These are phyloP conservation scores for Penicillium sumatraense DNA, from an alignment of 2,329 filamentous ascomycete genomes.

Conservation along the genomic window DNA sequence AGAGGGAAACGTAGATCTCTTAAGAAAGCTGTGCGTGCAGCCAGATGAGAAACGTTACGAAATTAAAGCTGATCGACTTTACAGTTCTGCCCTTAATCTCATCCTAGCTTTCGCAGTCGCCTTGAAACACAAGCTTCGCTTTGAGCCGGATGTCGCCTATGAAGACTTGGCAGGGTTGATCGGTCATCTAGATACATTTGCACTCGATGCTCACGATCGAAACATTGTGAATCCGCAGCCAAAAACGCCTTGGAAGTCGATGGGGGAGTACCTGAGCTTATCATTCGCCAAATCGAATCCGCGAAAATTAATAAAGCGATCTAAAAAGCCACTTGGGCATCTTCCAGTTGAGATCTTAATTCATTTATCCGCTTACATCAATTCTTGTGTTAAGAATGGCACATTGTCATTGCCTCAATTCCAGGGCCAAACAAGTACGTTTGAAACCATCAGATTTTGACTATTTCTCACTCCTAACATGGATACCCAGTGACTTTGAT, in stretches of 20 bases:
- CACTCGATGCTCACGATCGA: slow-evolving; percentile 60
- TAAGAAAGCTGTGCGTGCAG: slow-evolving; percentile 73
- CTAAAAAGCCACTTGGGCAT: slow-evolving; percentile 75
- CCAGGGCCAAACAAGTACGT: slow-evolving; percentile 44
- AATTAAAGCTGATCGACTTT: slow-evolving; percentile 10
- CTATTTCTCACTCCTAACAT: slow-evolving; percentile 14
- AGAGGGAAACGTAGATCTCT: slow-evolving; percentile 68
- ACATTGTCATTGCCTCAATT: slow-evolving; percentile 42
- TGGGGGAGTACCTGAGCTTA: slow-evolving; percentile 75
- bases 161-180: slow-evolving; percentile 73
- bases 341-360: slow-evolving; percentile 79
- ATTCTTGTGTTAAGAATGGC: slow-evolving; percentile 58
- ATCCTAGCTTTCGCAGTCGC: slow-evolving; percentile 77
- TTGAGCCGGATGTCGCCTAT: slow-evolving; percentile 80
- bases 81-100: slow-evolving; percentile 71
- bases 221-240: slow-evolving; percentile 39
- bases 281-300: slow-evolving; percentile 79
- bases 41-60: slow-evolving; percentile 16
- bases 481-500: slow-evolving; percentile 59
- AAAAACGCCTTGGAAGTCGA: slow-evolving; percentile 63
- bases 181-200: slow-evolving; percentile 75
- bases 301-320: slow-evolving; percentile 74
- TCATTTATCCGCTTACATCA: slow-evolving; percentile 70
- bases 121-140: slow-evolving; percentile 81
- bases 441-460: neutral